Evolutionary conservation across 768 basidiomycete species (phyloP), one percentile per base, ranked within the genome.

Genomic region (Mycena leptocephala): DNA sequence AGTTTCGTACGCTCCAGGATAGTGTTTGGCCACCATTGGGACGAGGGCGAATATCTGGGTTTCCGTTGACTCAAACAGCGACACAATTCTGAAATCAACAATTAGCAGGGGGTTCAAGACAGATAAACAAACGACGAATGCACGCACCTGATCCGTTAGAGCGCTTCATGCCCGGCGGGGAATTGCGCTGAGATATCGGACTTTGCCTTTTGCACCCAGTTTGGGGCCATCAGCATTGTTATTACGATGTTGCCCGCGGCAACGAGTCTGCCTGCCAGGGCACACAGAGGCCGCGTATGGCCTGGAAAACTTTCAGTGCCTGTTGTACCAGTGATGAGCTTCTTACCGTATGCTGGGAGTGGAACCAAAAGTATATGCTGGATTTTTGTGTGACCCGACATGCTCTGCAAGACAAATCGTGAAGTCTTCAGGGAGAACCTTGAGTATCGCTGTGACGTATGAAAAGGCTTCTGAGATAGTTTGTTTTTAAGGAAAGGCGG

Each of bases 311-410:
- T 39, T 11, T n/a, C n/a, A n/a, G 39, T 46, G 1, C 16, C 2
- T 26, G 37, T 33, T 39, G 20, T 2, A n/a, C 6, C 22, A 9
- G 30, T 37, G n/a, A n/a, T 16, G 14, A 8, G 22, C n/a, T 51
- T 10, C 22, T 51, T 9, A 71, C 70, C 70, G n/a, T 71, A 71
- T 9, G 70, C 70, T 1, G 70, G 61, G 33, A 71, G 18, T 8
- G 70, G 59, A 22, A 58, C 59, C 9, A 71, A 30, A 6, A 71
- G 35, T 16, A 71, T 20, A 24, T 71, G 70, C 2, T 26, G 43
- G 11, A 37, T 13, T 24, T 51, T n/a, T n/a, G n/a, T n/a, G n/a
- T n/a, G n/a, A n/a, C n/a, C 26, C 8, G 48, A 51, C n/a, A n/a
- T n/a, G n/a, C n/a, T n/a, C n/a, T n/a, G n/a, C n/a, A n/a, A n/a